A percentile compares a stretch with the other conserved stretches of the same genome.
These are phyloP conservation scores for Colletotrichum lupini DNA, from an alignment of 2,329 filamentous ascomycete species.

Conservation along the genomic window DNA sequence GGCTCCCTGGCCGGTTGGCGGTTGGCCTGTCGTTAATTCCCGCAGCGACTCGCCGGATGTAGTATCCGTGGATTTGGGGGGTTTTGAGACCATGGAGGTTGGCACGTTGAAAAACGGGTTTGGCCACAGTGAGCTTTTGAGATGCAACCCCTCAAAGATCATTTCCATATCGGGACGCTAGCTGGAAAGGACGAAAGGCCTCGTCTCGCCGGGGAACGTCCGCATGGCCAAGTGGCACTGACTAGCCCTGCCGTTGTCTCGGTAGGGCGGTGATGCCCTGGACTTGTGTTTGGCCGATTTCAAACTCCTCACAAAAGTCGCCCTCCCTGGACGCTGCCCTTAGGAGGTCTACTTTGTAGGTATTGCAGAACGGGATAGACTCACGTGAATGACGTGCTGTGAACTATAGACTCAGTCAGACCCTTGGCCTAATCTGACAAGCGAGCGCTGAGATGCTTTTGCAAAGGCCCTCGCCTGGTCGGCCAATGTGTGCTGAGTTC, in stretches of 20 bases:
- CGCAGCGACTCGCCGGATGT: conserved; percentile 1
- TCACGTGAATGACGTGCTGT: not conserved
- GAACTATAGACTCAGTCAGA: not conserved
- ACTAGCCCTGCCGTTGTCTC: conserved; percentile 20
- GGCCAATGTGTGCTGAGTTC: conserved; percentile 23
- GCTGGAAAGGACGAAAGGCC: not conserved
- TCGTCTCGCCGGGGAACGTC: conserved; percentile 14
- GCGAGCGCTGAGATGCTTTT: not conserved
- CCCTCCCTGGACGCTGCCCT: not conserved
- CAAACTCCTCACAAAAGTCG: not conserved
- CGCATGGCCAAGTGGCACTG: not conserved
- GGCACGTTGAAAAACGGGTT: conserved; percentile 1
- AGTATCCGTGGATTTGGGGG: not conserved
- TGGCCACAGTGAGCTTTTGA: conserved; percentile 3
- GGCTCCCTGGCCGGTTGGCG: not conserved
- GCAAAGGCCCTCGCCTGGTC: not conserved
- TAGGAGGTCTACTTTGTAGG: no score
- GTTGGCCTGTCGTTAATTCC: not conserved
- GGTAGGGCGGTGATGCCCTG: conserved; percentile 4
- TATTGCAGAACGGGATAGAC: not conserved
- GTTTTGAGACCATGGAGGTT: not conserved
- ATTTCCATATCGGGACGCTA: conserved; percentile 17
- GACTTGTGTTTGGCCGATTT: not conserved
- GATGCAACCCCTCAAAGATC: conserved; percentile 16
- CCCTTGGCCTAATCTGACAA: not conserved